Base-by-base conservation (phyloP, 2,329 filamentous ascomycete species). In the Metarhizium guizhouense region DNA sequence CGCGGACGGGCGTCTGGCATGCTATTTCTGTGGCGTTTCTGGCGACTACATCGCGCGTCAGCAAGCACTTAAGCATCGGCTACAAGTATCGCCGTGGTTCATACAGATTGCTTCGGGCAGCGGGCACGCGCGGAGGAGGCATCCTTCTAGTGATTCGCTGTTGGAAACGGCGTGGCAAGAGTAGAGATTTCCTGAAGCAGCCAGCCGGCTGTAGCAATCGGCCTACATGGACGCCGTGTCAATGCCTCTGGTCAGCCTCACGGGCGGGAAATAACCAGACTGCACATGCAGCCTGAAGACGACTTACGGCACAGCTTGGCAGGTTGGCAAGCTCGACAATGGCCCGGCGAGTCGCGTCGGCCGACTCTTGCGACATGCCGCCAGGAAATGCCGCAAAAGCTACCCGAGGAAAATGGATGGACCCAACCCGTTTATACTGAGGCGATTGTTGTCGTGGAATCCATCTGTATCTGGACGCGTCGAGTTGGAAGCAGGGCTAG, bases 31-130 rank as follows among this genome's bases (percentile, higher is more conserved):
- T 55, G 6, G 29, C 30, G 18, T 55, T 52, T 48, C 49, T 47
- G 11, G 43, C 36, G 52, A 47, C 52, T 53, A 13, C n/a, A 18
- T 1, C 1, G 13, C 38, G 11, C 1, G n/a, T 45, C 3, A 45
- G 18, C 16, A 18, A 1, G 18, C 6, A 13, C 16, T 14, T 16
- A 7, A 6, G 42, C 3, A 45, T 11, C 16, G 18, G 7, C 7
- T 2, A 10, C 6, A 14, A 7, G 42, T 4, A 45, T 6, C 4
- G 6, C 42, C 3, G n/a, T 45, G 42, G 18, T 11, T 34, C 52
- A 14, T 53, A 53, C 52, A 47, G 42, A 53, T 53, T 4, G 52
- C 42, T 38, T 53, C 42, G 6, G 52, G 52, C 7, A 53, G 52
- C 6, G 42, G 16, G 30, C 52, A 53, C 7, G 42, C 29, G 16